phyloP scores from a whole-genome alignment of 2,329 filamentous ascomycete genomes.

The Metarhizium anisopliae region DNA sequence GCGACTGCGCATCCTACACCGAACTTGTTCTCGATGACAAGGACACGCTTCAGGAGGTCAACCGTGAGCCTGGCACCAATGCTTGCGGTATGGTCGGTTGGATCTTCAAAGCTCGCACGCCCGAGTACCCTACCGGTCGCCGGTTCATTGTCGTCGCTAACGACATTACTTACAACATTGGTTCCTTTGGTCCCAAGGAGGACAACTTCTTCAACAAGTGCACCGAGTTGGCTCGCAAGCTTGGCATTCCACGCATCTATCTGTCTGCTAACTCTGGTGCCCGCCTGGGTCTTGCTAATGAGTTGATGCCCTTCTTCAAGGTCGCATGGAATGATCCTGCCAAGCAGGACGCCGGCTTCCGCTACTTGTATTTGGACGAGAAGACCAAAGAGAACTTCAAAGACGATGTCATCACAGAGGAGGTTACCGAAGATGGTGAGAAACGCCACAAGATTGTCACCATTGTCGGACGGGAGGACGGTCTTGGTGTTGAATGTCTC shows the following conservation, averaged over 20 bases:
- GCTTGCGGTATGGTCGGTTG: slow-evolving; percentile 97
- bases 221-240: slow-evolving; percentile 86
- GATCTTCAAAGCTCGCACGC: slow-evolving; percentile 89
- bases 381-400: slow-evolving; percentile 82
- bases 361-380: slow-evolving; percentile 89
- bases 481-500: slow-evolving; percentile 94
- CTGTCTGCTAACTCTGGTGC: slow-evolving; percentile 98
- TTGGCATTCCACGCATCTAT: slow-evolving; percentile 95
- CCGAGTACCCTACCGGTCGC: slow-evolving; percentile 86
- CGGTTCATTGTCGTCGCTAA: slow-evolving; percentile 96
- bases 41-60: slow-evolving; percentile 86
- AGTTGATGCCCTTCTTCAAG: slow-evolving; percentile 94
- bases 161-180: slow-evolving; percentile 99
- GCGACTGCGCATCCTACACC: slow-evolving; percentile 87
- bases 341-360: slow-evolving; percentile 84
- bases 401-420: slow-evolving; percentile 67
- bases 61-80: slow-evolving; percentile 91
- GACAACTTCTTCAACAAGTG: slow-evolving; percentile 99
- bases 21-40: slow-evolving; percentile 93
- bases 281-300: slow-evolving; percentile 90
- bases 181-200: slow-evolving; percentile 92
- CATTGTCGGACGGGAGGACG: slow-evolving; percentile 86
- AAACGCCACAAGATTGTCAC: slow-evolving; percentile 90
- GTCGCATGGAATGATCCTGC: slow-evolving; percentile 86
- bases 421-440: slow-evolving; percentile 78